phyloP scores from a whole-genome alignment of 2,329 filamentous ascomycete genomes.

The Pleoardoris graminearum region DNA sequence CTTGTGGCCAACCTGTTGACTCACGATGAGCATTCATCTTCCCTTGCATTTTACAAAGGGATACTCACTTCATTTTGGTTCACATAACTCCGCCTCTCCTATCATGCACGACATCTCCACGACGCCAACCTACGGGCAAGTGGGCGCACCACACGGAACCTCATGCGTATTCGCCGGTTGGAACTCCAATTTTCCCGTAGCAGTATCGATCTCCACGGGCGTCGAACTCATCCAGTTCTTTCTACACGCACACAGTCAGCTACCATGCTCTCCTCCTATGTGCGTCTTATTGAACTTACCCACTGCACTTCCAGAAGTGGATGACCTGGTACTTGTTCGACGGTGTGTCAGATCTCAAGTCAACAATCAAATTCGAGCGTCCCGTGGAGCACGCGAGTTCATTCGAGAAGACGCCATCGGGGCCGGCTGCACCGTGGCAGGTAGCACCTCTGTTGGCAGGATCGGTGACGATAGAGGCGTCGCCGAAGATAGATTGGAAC shows the following conservation, averaged over 20 bases:
- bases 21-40: too few species aligned
- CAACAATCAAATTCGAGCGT: constrained; percentile 25
- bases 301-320: constrained; percentile 34
- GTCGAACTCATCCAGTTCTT: constrained; percentile 5
- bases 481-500: constrained; percentile 26
- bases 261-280: neutral
- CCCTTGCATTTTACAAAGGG: too few species aligned
- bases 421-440: constrained; percentile 22
- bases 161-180: neutral
- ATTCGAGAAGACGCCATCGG: constrained; percentile 20
- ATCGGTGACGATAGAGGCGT: constrained; percentile 22
- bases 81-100: too few species aligned
- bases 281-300: constrained; percentile 20
- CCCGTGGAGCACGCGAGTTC: constrained; percentile 26
- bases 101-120: neutral
- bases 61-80: too few species aligned
- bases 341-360: constrained; percentile 16
- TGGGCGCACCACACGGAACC: constrained; percentile 1
- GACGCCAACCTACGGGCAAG: neutral
- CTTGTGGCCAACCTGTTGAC: too few species aligned
- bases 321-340: constrained; percentile 29
- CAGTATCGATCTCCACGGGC: neutral
- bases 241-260: neutral
- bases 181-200: neutral
- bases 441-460: constrained; percentile 17